These are phyloP conservation scores for Metschnikowia colocasiae DNA, from an alignment of 805 yeast species.

Conservation along the genomic window DNA sequence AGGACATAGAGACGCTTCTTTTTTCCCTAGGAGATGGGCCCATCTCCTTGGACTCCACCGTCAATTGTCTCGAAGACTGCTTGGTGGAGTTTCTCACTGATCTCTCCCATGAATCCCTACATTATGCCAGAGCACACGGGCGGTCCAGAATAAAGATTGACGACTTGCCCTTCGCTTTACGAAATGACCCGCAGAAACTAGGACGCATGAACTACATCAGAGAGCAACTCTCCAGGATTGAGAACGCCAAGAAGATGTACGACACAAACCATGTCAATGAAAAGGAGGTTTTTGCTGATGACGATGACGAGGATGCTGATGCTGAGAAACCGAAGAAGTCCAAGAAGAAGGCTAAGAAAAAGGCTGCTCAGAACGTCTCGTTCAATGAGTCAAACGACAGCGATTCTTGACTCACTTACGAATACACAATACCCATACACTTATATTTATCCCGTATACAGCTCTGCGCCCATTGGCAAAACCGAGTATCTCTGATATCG, in stretches of 20 bases:
- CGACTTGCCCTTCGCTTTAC: constrained; percentile 39
- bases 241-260: constrained; percentile 38
- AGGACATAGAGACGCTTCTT: constrained; percentile 40
- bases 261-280: constrained; percentile 28
- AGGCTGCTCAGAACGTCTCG: constrained; percentile 8
- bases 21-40: constrained; percentile 43
- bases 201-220: constrained; percentile 39
- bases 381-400: constrained; percentile 18
- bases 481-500: too few relatives aligned
- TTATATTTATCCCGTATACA: too few relatives aligned
- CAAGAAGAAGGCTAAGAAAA: constrained; percentile 9
- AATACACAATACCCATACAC: too few relatives aligned
- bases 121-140: constrained; percentile 37
- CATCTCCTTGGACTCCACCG: constrained; percentile 35
- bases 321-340: constrained; percentile 13
- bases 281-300: constrained; percentile 15
- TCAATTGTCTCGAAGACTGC: constrained; percentile 38
- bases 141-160: constrained; percentile 39
- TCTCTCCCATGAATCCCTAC: constrained; percentile 29
- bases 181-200: constrained; percentile 41
- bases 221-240: constrained; percentile 36
- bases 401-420: constrained; percentile 2
- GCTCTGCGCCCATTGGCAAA: too few relatives aligned
- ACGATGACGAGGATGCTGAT: constrained; percentile 20
- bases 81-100: constrained; percentile 36